Evolutionary conservation across 2,329 filamentous ascomycete species (phyloP).

Genomic region (Chaetomium strumarium): DNA sequence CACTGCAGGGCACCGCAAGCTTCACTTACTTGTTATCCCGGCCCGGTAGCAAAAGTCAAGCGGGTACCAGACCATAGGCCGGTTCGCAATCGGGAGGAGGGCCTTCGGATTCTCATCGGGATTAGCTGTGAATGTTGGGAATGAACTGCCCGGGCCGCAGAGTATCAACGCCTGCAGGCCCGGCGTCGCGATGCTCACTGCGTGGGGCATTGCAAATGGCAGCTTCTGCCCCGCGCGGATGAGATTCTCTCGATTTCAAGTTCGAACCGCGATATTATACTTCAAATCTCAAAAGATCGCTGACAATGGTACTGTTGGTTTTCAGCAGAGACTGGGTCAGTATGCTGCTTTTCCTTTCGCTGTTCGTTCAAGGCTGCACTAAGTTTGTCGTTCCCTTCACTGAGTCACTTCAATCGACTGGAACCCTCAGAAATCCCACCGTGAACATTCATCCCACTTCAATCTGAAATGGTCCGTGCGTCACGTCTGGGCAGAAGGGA

Average conservation of each 20-base stretch:
- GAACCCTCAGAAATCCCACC: neutral
- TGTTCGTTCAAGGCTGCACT: neutral
- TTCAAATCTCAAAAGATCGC: no score
- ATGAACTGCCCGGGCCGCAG: slow-evolving; percentile 74
- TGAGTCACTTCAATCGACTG: slow-evolving; percentile 3
- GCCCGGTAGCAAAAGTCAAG: slow-evolving; percentile 80
- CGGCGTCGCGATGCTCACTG: slow-evolving; percentile 63
- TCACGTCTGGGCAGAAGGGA: no score
- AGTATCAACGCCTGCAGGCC: slow-evolving; percentile 79
- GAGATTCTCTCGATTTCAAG: neutral
- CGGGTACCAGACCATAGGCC: slow-evolving; percentile 87
- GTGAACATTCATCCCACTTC: slow-evolving; percentile 10
- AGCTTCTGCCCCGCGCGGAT: slow-evolving; percentile 2
- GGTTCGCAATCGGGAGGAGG: slow-evolving; percentile 73
- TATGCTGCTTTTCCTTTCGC: no score
- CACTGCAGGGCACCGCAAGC: neutral
- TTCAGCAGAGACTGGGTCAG: no score
- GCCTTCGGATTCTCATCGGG: slow-evolving; percentile 78
- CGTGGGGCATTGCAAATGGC: slow-evolving; percentile 61
- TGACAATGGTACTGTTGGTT: no score
- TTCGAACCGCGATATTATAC: neutral
- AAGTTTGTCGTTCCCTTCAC: neutral
- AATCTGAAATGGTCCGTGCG: slow-evolving; percentile 15
- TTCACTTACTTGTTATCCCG: slow-evolving; percentile 59
- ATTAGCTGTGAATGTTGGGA: slow-evolving; percentile 76